Conservation (phyloP, 306 rosid genomes). For the Trichosanthes cucumerina region DNA sequence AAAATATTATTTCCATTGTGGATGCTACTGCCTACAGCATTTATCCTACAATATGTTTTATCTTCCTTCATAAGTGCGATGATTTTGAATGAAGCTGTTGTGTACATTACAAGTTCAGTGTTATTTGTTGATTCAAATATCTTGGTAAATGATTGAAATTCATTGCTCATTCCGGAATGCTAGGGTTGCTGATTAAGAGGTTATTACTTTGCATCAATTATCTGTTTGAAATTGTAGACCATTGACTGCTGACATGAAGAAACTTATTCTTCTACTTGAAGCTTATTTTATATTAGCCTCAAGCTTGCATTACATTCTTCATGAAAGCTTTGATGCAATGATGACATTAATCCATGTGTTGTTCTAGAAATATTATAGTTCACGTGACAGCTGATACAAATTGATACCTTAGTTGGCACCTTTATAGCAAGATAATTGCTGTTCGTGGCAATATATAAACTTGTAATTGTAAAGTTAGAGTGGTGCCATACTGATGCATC, state of each 20-base stretch:
- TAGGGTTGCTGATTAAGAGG: background rate
- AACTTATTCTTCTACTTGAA: conserved; percentile 4
- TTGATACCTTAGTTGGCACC: background rate
- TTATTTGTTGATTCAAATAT: background rate
- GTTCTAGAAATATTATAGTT: background rate
- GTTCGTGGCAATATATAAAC: background rate
- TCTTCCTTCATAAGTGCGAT: background rate
- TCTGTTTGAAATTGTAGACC: background rate
- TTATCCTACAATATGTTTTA: background rate
- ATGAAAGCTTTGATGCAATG: background rate
- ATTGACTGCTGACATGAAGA: background rate
- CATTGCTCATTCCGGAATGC: background rate
- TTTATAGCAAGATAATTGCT: background rate
- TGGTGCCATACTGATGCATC: background rate
- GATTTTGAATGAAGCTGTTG: background rate
- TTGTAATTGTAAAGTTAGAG: background rate
- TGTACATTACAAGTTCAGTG: background rate
- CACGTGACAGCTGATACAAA: background rate
- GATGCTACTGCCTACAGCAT: background rate
- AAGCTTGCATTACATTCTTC: background rate
- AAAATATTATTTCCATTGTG: background rate
- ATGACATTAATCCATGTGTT: background rate
- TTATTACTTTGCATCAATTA: background rate
- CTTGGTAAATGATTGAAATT: background rate
- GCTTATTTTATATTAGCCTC: background rate